A percentile compares a stretch with the other conserved stretches of the same genome.
Evolutionary conservation across 306 rosid genomes (phyloP).

Genomic region (Vachellia collinsii): DNA sequence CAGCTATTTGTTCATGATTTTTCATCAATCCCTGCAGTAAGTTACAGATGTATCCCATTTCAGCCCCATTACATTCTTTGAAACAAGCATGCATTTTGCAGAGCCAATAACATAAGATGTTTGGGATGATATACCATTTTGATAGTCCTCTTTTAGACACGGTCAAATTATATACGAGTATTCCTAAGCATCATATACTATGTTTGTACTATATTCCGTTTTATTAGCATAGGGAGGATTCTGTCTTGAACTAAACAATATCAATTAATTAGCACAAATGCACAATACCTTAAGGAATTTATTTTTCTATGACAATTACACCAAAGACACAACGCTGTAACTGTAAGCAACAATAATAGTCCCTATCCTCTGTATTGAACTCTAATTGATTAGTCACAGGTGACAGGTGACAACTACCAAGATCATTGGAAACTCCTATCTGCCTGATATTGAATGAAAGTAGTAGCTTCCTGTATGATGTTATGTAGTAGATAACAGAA

Average conservation of each 20-base stretch:
- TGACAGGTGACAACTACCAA: background rate
- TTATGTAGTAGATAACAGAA: background rate
- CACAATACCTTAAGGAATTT: conserved; percentile 1
- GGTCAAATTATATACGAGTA: background rate
- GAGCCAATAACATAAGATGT: background rate
- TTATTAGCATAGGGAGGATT: background rate
- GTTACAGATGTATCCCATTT: conserved; percentile 15
- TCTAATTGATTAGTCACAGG: background rate
- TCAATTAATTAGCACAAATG: background rate
- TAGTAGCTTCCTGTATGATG: background rate
- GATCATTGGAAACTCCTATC: background rate
- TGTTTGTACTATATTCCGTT: conserved; percentile 20
- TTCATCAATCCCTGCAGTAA: conserved; percentile 87
- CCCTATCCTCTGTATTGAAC: conserved; percentile 12
- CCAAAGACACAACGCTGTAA: background rate
- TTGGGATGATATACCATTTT: too few relatives aligned
- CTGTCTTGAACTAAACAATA: background rate
- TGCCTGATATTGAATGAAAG: conserved; percentile 12
- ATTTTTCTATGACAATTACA: conserved; percentile 15
- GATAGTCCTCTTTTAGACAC: too few relatives aligned
- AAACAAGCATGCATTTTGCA: conserved; percentile 21
- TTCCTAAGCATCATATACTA: conserved; percentile 7
- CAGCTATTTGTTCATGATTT: conserved; percentile 72
- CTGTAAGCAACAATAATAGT: conserved; percentile 18
- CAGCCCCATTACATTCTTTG: conserved; percentile 2